These are phyloP conservation scores for Mycena metata DNA, from an alignment of 768 basidiomycete genomes.

Conservation along the genomic window DNA sequence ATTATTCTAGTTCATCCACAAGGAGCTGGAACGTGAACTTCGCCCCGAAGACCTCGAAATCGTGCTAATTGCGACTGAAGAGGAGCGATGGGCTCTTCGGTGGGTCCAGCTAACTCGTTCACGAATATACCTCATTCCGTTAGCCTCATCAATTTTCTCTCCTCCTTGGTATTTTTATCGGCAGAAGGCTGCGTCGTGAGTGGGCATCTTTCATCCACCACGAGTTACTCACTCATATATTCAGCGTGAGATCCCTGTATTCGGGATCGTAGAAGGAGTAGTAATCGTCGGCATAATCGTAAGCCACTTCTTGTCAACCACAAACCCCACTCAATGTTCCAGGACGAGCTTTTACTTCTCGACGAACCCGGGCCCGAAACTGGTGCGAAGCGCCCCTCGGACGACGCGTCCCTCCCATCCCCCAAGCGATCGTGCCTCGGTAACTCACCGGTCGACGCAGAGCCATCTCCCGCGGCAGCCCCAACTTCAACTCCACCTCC, in stretches of 20 bases:
- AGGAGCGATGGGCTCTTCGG: constrained; percentile 87
- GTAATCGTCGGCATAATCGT: constrained; percentile 85
- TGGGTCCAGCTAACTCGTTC: constrained; percentile 43
- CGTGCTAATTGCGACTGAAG: constrained; percentile 57
- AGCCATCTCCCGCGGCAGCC: background rate
- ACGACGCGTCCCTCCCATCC: constrained; percentile 27
- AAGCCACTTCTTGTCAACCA: constrained; percentile 35
- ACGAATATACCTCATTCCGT: constrained; percentile 4
- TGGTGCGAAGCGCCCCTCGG: constrained; percentile 42
- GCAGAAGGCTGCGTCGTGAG: constrained; percentile 56
- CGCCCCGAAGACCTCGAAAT: constrained; percentile 70
- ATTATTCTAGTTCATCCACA: constrained; percentile 73
- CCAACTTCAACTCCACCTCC: background rate
- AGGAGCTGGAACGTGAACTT: constrained; percentile 81
- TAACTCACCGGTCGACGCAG: constrained; percentile 12
- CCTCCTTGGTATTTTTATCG: constrained; percentile 68
- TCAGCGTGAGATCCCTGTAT: constrained; percentile 88
- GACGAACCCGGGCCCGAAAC: constrained; percentile 3
- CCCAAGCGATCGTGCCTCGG: constrained; percentile 24
- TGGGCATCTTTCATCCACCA: background rate
- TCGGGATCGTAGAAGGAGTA: constrained; percentile 76
- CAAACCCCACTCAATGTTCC: background rate
- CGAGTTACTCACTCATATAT: constrained; percentile 17
- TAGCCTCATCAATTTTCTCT: constrained; percentile 82
- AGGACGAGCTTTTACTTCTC: constrained; percentile 26